Conservation (phyloP, 75 land plant species). For the Sequoia sempervirens region DNA sequence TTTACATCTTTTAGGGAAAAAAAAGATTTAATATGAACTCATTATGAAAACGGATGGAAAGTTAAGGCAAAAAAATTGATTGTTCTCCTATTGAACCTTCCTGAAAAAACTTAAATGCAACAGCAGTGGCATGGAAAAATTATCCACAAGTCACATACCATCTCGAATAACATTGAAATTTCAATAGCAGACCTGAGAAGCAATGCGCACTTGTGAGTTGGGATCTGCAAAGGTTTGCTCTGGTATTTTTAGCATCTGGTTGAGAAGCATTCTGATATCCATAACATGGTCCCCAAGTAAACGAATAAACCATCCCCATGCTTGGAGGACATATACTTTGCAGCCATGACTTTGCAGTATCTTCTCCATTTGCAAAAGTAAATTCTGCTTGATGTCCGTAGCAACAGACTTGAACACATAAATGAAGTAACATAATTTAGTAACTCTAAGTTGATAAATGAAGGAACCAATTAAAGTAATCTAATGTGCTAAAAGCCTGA, state of each 20-base stretch:
- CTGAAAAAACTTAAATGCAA: neutral
- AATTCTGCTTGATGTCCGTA: conserved; percentile 34
- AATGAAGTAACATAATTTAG: conserved; percentile 6
- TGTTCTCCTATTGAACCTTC: neutral
- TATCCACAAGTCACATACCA: neutral
- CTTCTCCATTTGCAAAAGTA: conserved; percentile 41
- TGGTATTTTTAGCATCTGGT: conserved; percentile 64
- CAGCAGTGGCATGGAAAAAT: neutral
- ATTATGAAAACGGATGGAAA: neutral
- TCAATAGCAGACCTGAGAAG: conserved; percentile 21
- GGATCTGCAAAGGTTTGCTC: conserved; percentile 37
- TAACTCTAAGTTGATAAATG: neutral
- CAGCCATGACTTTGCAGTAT: conserved; percentile 23
- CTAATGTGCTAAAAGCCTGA: neutral
- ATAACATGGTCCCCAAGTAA: conserved; percentile 36
- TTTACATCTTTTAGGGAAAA: neutral
- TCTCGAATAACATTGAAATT: neutral
- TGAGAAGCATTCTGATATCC: conserved; percentile 34
- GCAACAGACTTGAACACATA: conserved; percentile 23
- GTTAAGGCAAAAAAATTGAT: neutral
- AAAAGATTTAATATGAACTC: neutral
- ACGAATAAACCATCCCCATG: conserved; percentile 68
- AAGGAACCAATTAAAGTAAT: neutral
- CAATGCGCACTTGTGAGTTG: conserved; percentile 27
- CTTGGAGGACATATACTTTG: conserved; percentile 34